phyloP scores from a whole-genome alignment of 495 filamentous ascomycete genomes.

The Penicillium arizonense region DNA sequence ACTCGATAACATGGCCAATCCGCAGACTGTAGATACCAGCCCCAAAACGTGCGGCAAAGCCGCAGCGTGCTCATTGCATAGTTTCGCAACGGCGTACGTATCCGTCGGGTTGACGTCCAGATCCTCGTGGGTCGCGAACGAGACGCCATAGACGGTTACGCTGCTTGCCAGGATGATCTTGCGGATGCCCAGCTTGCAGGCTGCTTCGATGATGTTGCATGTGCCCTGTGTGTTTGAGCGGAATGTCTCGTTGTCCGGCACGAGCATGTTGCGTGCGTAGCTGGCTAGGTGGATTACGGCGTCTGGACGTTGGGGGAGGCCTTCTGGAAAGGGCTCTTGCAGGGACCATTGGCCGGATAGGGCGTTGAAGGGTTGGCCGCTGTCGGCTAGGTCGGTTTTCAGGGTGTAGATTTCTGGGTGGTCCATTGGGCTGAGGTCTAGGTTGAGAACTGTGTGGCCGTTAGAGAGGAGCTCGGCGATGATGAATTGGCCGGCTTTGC shows the following conservation, averaged over 20 bases:
- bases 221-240: constrained; percentile 49
- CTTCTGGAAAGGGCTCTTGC: constrained; percentile 38
- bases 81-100: constrained; percentile 55
- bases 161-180: constrained; percentile 56
- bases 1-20: constrained; percentile 57
- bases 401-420: constrained; percentile 42
- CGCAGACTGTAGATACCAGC: constrained; percentile 57
- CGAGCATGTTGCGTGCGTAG: constrained; percentile 58
- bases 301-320: constrained; percentile 43
- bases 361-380: constrained; percentile 56
- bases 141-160: constrained; percentile 56
- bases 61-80: constrained; percentile 56
- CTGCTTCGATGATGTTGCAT: constrained; percentile 60
- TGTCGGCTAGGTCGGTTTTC: constrained; percentile 53
- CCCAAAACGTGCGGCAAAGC: constrained; percentile 51
- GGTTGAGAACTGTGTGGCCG: constrained; percentile 52
- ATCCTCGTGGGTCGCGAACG: constrained; percentile 54
- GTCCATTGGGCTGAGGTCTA: constrained; percentile 35
- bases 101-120: constrained; percentile 50
- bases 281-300: constrained; percentile 59
- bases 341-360: constrained; percentile 55
- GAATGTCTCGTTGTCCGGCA: constrained; percentile 57
- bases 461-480: constrained; percentile 47
- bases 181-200: constrained; percentile 56
- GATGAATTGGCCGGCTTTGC: constrained; percentile 52